Percentiles rank a stretch among this genome's conserved stretches.
These are phyloP conservation scores for Stemphylium lycopersici DNA, from an alignment of 2,329 filamentous ascomycete species.

Conservation along the genomic window DNA sequence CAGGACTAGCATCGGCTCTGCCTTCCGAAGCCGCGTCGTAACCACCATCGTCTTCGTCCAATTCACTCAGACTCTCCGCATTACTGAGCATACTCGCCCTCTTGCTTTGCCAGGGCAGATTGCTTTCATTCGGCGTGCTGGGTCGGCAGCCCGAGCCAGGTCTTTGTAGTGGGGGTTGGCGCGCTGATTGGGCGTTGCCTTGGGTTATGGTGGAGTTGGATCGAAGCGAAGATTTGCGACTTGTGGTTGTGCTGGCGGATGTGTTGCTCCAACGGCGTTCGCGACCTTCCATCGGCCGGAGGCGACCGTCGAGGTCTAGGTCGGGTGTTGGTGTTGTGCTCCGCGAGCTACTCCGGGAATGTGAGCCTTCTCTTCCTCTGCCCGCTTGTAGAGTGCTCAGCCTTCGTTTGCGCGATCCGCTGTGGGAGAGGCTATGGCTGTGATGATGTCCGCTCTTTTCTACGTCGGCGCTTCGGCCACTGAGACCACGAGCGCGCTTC, in stretches of 20 bases:
- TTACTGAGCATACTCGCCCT: slow-evolving; percentile 43
- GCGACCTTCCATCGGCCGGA: slow-evolving; percentile 23
- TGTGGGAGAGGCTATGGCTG: slow-evolving; percentile 23
- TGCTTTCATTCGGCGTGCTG: slow-evolving; percentile 35
- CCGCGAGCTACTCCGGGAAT: slow-evolving; percentile 43
- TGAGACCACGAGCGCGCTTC: slow-evolving; percentile 45
- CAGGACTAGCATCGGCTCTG: neutral
- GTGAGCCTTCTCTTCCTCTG: slow-evolving; percentile 32
- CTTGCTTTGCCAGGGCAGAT: slow-evolving; percentile 37
- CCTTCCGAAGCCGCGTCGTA: slow-evolving; percentile 16
- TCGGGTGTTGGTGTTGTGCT: slow-evolving; percentile 43
- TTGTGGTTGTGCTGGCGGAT: slow-evolving; percentile 31
- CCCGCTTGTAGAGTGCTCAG: slow-evolving; percentile 31
- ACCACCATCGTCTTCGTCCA: slow-evolving; percentile 16
- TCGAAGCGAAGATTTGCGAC: slow-evolving; percentile 23
- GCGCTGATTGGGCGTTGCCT: slow-evolving; percentile 35
- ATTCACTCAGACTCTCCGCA: slow-evolving; percentile 26
- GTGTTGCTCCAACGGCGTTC: slow-evolving; percentile 47
- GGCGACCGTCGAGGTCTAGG: slow-evolving; percentile 37
- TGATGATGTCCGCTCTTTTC: slow-evolving; percentile 37
- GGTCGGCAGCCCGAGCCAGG: slow-evolving; percentile 20
- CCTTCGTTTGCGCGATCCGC: slow-evolving; percentile 31
- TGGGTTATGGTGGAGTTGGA: slow-evolving; percentile 29
- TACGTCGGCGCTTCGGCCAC: slow-evolving; percentile 31
- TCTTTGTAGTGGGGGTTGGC: slow-evolving; percentile 28